These are phyloP conservation scores for Paecilomyces variotii DNA, from an alignment of 2,329 filamentous ascomycete genomes.

Conservation along the genomic window DNA sequence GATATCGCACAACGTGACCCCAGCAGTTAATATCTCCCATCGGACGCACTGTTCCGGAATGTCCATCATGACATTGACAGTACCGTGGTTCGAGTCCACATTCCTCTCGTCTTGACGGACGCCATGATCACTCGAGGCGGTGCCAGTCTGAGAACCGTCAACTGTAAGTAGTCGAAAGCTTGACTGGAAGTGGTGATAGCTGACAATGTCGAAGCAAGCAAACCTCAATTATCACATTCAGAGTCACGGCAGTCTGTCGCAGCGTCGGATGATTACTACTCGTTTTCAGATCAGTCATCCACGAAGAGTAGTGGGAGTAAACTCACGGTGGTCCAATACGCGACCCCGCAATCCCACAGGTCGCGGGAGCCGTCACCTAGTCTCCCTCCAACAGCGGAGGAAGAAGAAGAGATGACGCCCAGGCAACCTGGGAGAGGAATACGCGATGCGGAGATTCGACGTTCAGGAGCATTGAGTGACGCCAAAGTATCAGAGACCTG, in stretches of 20 bases:
- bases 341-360: constrained; percentile 35
- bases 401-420: constrained; percentile 8
- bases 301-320: constrained; percentile 18
- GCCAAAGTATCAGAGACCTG: constrained; percentile 18
- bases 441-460: background rate
- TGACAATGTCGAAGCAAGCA: constrained; percentile 26
- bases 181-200: constrained; percentile 9
- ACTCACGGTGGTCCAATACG: constrained; percentile 34
- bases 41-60: background rate
- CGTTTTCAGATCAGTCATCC: constrained; percentile 35
- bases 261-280: constrained; percentile 44
- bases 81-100: constrained; percentile 5
- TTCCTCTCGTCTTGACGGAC: constrained; percentile 12
- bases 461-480: constrained; percentile 3
- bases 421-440: constrained; percentile 3
- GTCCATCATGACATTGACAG: background rate
- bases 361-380: constrained; percentile 21
- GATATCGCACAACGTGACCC: background rate
- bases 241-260: constrained; percentile 40
- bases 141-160: constrained; percentile 30
- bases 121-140: constrained; percentile 19
- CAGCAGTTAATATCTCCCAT: background rate
- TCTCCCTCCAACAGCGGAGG: constrained; percentile 1
- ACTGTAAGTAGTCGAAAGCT: constrained; percentile 25
- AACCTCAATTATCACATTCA: constrained; percentile 36